Conservation (phyloP, 257 asterid species). For the Nicotiana tomentosiformis region DNA sequence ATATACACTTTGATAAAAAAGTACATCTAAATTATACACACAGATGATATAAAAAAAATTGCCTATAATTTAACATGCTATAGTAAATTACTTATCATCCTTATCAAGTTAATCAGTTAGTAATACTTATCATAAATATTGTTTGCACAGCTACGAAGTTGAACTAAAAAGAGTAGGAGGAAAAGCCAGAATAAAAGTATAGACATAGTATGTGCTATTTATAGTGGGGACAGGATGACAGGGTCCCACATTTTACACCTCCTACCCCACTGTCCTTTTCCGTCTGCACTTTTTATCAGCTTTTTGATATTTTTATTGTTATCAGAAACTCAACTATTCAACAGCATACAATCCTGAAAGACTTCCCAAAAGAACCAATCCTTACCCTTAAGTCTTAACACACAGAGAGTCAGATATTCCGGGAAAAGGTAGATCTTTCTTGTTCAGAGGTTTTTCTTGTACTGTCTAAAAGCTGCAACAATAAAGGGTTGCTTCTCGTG, state of each 20-base stretch:
- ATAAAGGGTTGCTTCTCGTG: background rate
- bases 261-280: background rate
- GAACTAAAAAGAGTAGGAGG: background rate
- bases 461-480: background rate
- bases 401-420: background rate
- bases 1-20: too few relatives aligned
- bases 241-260: slow-evolving; percentile 1
- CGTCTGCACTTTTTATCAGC: slow-evolving; percentile 4
- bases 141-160: too few relatives aligned
- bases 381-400: background rate
- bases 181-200: background rate
- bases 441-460: background rate
- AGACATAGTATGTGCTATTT: background rate
- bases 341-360: slow-evolving; percentile 6
- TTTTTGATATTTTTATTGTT: background rate
- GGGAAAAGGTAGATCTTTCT: slow-evolving; percentile 3
- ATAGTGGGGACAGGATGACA: background rate
- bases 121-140: too few relatives aligned
- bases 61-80: too few relatives aligned
- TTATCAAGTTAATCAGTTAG: too few relatives aligned
- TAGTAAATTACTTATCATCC: too few relatives aligned
- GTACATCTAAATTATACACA: too few relatives aligned
- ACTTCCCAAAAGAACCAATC: background rate
- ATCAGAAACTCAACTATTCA: slow-evolving; percentile 12
- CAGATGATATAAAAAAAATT: too few relatives aligned